phyloP scores from a whole-genome alignment of 1,284 basidiomycete genomes.

The Papiliotrema flavescens region DNA sequence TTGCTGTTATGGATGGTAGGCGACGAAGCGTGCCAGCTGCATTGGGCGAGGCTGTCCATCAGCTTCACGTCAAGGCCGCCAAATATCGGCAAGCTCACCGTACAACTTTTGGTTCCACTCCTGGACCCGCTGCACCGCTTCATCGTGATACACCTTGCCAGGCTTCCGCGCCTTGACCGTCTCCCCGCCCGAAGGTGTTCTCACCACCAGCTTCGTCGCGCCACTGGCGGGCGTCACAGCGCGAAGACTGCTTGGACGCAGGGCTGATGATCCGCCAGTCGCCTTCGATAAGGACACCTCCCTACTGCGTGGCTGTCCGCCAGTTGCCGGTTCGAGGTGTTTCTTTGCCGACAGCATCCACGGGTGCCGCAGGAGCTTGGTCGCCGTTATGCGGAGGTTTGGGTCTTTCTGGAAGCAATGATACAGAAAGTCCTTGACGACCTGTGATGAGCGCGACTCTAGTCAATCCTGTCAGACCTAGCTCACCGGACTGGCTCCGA shows the following conservation, averaged over 20 bases:
- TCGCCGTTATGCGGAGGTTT: conserved; percentile 88
- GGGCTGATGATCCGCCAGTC: neutral
- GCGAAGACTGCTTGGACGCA: neutral
- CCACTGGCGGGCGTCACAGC: neutral
- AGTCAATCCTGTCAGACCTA: neutral
- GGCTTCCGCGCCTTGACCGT: conserved; percentile 54
- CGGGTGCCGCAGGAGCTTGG: conserved; percentile 85
- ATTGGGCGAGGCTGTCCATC: conserved; percentile 19
- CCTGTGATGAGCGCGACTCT: conserved; percentile 47
- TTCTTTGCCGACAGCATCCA: conserved; percentile 89
- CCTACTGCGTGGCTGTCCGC: neutral
- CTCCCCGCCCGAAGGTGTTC: neutral
- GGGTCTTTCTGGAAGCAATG: conserved; percentile 98
- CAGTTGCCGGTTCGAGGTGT: conserved; percentile 46
- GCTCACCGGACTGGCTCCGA: conserved; percentile 70
- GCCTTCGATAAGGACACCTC: neutral
- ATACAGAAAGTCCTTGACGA: conserved; percentile 93
- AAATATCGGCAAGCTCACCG: conserved; percentile 56
- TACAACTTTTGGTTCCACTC: conserved; percentile 97
- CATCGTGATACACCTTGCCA: conserved; percentile 69
- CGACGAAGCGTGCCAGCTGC: conserved; percentile 31
- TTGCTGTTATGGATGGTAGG: conserved; percentile 3
- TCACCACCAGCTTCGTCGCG: neutral
- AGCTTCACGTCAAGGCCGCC: neutral
- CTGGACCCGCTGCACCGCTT: conserved; percentile 90